Conservation (phyloP, 1,284 basidiomycete species). For the Ceratobasidium sp. region DNA sequence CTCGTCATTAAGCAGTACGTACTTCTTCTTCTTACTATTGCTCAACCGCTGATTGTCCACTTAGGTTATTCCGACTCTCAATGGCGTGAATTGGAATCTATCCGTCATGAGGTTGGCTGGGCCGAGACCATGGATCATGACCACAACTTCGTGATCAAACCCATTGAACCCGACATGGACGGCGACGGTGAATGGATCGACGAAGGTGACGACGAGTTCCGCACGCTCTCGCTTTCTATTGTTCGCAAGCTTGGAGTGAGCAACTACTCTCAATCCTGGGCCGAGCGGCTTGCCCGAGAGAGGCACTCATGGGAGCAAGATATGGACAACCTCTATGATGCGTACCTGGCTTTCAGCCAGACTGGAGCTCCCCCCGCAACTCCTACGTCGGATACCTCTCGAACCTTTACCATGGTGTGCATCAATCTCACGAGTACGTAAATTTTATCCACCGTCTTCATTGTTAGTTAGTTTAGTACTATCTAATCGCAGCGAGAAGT, state of each 20-base stretch:
- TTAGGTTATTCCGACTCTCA: too few relatives aligned
- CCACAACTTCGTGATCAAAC: too few relatives aligned
- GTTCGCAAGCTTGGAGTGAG: background rate
- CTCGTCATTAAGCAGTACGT: too few relatives aligned
- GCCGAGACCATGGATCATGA: too few relatives aligned
- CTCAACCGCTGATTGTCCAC: too few relatives aligned
- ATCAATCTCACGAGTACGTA: too few relatives aligned
- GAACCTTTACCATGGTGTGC: background rate
- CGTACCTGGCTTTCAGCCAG: background rate
- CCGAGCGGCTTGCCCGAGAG: constrained; percentile 16
- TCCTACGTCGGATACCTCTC: background rate
- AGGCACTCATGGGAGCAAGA: constrained; percentile 2
- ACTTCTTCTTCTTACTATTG: too few relatives aligned
- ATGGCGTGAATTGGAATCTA: too few relatives aligned
- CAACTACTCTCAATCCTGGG: constrained; percentile 12
- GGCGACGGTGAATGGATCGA: constrained; percentile 4
- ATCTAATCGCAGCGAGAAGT: too few relatives aligned
- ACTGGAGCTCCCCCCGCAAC: background rate
- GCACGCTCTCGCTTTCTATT: background rate
- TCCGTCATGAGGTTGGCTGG: too few relatives aligned
- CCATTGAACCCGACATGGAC: too few relatives aligned
- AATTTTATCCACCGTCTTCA: background rate
- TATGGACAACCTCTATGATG: background rate
- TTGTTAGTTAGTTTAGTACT: background rate
- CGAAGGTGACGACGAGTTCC: too few relatives aligned